phyloP scores from a whole-genome alignment of 108 stramenopile species.

The Parmales sp. region DNA sequence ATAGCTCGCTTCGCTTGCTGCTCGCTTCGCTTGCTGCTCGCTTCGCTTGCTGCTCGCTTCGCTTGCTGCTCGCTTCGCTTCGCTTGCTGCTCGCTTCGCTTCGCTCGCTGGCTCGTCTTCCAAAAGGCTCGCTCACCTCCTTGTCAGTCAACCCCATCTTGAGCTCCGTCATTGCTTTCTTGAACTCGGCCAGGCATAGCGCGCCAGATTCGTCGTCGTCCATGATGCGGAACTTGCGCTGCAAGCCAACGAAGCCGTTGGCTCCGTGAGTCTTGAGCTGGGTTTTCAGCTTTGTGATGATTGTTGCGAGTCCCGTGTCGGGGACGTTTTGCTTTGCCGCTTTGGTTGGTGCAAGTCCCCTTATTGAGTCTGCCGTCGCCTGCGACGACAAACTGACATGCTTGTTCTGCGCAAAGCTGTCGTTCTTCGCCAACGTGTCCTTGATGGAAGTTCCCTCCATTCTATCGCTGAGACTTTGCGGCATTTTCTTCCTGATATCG shows the following conservation, averaged over 20 bases:
- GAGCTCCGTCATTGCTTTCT: slow-evolving; percentile 35
- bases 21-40: too few relatives aligned
- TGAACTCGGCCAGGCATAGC: slow-evolving; percentile 37
- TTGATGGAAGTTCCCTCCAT: neutral
- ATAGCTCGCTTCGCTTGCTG: too few relatives aligned
- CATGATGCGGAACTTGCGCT: slow-evolving; percentile 37
- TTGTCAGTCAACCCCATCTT: slow-evolving; percentile 32
- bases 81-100: too few relatives aligned
- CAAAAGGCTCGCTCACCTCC: too few relatives aligned
- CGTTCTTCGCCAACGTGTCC: neutral
- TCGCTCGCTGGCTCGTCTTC: too few relatives aligned
- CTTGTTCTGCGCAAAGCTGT: neutral
- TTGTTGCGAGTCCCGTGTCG: neutral
- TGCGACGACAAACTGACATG: neutral
- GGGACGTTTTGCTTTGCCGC: neutral
- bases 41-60: too few relatives aligned
- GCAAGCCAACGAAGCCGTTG: slow-evolving; percentile 30
- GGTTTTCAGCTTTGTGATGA: slow-evolving; percentile 9
- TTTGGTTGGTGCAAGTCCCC: neutral
- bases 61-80: too few relatives aligned
- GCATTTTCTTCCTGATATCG: neutral
- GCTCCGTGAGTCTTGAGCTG: slow-evolving; percentile 7
- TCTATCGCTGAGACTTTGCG: neutral
- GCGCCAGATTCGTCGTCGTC: slow-evolving; percentile 30
- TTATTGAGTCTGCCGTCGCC: neutral